Evolutionary conservation across 2,329 filamentous ascomycete species (phyloP), one percentile per base, ranked within the genome.

Genomic region (Trichophyton verrucosum): DNA sequence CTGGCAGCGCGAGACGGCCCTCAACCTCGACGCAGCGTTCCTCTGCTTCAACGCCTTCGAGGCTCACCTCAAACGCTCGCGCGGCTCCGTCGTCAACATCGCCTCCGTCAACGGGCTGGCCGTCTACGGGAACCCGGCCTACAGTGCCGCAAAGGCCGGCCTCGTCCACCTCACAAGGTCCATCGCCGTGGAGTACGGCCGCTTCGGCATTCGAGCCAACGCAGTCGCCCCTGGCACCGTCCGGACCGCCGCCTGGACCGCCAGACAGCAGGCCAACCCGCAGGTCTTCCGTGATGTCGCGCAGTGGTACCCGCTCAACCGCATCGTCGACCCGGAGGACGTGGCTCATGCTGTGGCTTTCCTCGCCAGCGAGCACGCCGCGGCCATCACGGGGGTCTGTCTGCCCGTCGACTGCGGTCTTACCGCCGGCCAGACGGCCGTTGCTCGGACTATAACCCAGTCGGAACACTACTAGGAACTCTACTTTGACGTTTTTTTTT

Each of bases 151-250:
- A 2, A 76, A 75, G 62, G 70, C 75, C 22, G 75, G 70, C 1
- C 71, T 76, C 0, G 65, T 77, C 5, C 73, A 75, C 2, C 72
- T 77, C 65, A 73, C 73, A 46, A 68, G 70, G 24, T 68, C 71
- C 2, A 72, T 76, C 36, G 71, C 74, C 0, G 64, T 65, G 15
- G 66, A 68, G 59, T 68, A 65, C 40, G 71, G 70, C 11, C 65
- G 69, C n/a, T 72, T 74, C 9, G 69, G 71, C 2, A 70, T 78
- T 22, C 70, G 75, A 5, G 73, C 73, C 3, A 77, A 76, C 65
- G 68, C 69, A 1, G 73, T 75, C 0, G 74, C 71, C 3, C 65
- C 66, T 9, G 66, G 66, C 3, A 68, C 64, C 5, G 64, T 68
- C 15, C 60, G 60, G 22, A 68, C 66, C 17, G 44, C 38, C 5